These are phyloP conservation scores for Heliamphora pulchella DNA, from an alignment of 179 eudicot genomes.

Conservation along the genomic window DNA sequence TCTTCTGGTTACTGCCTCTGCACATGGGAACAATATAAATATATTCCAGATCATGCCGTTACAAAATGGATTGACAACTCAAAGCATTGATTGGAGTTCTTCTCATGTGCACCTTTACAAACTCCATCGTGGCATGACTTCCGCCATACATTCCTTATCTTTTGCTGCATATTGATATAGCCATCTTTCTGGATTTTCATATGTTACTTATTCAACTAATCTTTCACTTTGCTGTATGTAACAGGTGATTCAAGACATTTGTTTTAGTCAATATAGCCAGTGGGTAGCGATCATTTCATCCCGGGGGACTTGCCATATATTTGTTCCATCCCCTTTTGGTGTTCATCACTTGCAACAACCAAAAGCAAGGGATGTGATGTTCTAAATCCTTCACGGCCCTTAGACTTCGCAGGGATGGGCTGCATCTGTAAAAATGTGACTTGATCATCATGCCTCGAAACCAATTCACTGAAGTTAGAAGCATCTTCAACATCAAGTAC, in stretches of 20 bases:
- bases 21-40: constrained; percentile 84
- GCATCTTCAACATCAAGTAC: constrained; percentile 94
- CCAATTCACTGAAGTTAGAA: constrained; percentile 65
- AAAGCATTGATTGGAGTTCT: constrained; percentile 57
- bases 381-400: constrained; percentile 57
- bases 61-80: constrained; percentile 58
- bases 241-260: constrained; percentile 96
- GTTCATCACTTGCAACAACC: constrained; percentile 92
- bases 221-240: constrained; percentile 14
- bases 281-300: constrained; percentile 92
- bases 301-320: constrained; percentile 90
- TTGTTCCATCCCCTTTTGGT: constrained; percentile 85
- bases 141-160: constrained; percentile 59
- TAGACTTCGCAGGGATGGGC: constrained; percentile 58
- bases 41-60: constrained; percentile 79
- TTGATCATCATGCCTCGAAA: constrained; percentile 83
- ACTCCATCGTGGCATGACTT: constrained; percentile 91
- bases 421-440: constrained; percentile 91
- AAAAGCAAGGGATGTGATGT: constrained; percentile 73
- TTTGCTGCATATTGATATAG: constrained; percentile 6
- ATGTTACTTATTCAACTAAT: not conserved
- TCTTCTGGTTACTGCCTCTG: constrained; percentile 86
- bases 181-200: constrained; percentile 14
- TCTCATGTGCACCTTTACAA: constrained; percentile 90
- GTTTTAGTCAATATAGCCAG: constrained; percentile 88